These are phyloP conservation scores for Moelleriella libera DNA, from an alignment of 2,329 filamentous ascomycete species.

Conservation along the genomic window DNA sequence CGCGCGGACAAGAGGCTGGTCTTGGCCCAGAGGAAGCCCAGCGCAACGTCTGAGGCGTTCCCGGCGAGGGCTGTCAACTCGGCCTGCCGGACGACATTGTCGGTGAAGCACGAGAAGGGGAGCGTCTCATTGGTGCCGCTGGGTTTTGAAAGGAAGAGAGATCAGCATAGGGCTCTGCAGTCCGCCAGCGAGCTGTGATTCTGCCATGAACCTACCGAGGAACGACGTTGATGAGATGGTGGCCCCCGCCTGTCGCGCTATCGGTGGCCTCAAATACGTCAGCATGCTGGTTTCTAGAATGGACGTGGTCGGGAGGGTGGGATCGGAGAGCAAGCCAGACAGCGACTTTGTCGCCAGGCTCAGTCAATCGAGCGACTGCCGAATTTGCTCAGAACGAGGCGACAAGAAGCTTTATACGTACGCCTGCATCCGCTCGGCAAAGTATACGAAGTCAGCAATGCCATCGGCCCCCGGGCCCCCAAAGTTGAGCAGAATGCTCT, in stretches of 20 bases:
- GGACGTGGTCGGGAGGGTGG: too few relatives aligned
- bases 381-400: not conserved
- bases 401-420: conserved; percentile 3
- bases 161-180: not conserved
- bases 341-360: too few relatives aligned
- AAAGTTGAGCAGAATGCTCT: conserved; percentile 15
- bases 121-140: conserved; percentile 14
- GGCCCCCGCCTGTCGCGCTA: conserved; percentile 10
- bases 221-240: conserved; percentile 13
- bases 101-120: conserved; percentile 11
- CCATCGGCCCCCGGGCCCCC: conserved; percentile 2
- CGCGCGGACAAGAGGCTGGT: conserved; percentile 7
- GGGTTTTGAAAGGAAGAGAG: not conserved
- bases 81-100: not conserved
- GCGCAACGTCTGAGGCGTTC: conserved; percentile 8
- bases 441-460: not conserved
- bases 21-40: conserved; percentile 10
- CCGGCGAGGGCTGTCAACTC: conserved; percentile 2
- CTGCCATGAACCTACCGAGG: conserved; percentile 10
- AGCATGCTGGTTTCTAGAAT: not conserved
- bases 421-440: conserved; percentile 3
- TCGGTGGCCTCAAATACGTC: too few relatives aligned
- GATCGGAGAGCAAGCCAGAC: too few relatives aligned
- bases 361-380: not conserved
- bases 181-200: too few relatives aligned